Evolutionary conservation across 1,139 yeast genomes (phyloP), one percentile per base, ranked within the genome.

Genomic region (Geotrichum histeridarum): DNA sequence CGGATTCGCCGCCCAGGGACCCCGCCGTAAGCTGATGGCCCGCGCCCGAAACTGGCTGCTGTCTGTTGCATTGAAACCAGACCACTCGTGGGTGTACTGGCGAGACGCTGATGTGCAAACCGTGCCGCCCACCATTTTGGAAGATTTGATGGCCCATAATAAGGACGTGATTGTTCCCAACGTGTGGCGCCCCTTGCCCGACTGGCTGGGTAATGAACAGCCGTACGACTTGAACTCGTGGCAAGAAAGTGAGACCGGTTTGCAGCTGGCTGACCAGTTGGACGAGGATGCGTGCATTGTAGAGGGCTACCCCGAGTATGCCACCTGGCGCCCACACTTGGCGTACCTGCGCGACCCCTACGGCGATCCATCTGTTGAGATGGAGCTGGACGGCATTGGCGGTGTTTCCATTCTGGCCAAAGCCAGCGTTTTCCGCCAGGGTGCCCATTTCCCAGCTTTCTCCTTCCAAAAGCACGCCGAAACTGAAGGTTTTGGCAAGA

Each of bases 301-400:
- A 11, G 96, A 88, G 70, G 96, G 96, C n/a, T 88, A 88, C 68
- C 93, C 87, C 41, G 96, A 88, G 70, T 88, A 86, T 69, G 94
- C 91, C 54, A 88, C 96, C 1, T 88, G 95, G 95, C 78, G 96
- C 68, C 91, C 95, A 1, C 96, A 88, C 71, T 77, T 88, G 63
- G 96, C 95, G 0, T 88, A 88, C 67, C 76, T 88, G 66, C 77
- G 96, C 61, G 95, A 87, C 63, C 91, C 93, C 6, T 81, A 83
- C 65, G 95, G 95, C 36, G 91, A 87, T 68, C 88, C 89, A 15
- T 87, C 84, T 65, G 89, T 82, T 39, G 94, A 86, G 65, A 85
- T 88, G 87, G 93, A 85, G 59, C 75, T 88, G 58, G 96, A 88
- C 67, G 96, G 96, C 53, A 86, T 88, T 65, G 96, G 96, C 42